Evolutionary conservation across 1,139 yeast genomes (phyloP), one percentile per base, ranked within the genome.

Genomic region (Taphrina deformans): DNA sequence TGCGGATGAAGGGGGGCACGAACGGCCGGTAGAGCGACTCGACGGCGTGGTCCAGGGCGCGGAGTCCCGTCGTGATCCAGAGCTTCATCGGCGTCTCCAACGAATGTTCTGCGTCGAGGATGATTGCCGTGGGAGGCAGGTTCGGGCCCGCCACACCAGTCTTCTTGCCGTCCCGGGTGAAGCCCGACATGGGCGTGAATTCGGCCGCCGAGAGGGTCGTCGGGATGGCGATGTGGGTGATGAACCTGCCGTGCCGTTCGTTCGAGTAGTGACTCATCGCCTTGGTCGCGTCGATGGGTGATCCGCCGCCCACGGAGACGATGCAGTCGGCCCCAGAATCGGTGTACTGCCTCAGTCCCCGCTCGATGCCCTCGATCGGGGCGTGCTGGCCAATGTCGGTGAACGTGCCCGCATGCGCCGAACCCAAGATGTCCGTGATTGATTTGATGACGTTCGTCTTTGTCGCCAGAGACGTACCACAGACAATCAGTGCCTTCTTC

Each of bases 401-500:
- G 27, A 52, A 60, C 1, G 61, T 64, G 0, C 66, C 62, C 1
- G 55, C 66, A 21, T 63, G 59, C 4, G 44, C 18, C 6, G 21
- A n/a, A 4, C 66, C 66, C 18, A 61, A 46, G 9, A 61, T 40
- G n/a, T 21, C 45, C 26, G 40, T 41, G 48, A 64, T 48, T n/a
- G 12, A 14, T 10, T 12, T 23, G 26, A 61, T 59, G 50, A 61
- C 65, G 29, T 31, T 33, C 10, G 61, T 63, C 53, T 65, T 65
- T 18, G 55, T 60, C 14, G 46, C 50, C 35, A 65, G 50, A 16
- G 62, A 55, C 52, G 66, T 40, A 40, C 62, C 60, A 52, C 85
- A 89, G 31, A 88, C 89, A 70, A 61, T 52, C 41, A 52, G 53
- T n/a, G 60, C 65, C 29, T 53, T 52, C n/a, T 21, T 41, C n/a